These are phyloP conservation scores for Aspergillus vadensis DNA, from an alignment of 2,329 filamentous ascomycete species.

Conservation along the genomic window DNA sequence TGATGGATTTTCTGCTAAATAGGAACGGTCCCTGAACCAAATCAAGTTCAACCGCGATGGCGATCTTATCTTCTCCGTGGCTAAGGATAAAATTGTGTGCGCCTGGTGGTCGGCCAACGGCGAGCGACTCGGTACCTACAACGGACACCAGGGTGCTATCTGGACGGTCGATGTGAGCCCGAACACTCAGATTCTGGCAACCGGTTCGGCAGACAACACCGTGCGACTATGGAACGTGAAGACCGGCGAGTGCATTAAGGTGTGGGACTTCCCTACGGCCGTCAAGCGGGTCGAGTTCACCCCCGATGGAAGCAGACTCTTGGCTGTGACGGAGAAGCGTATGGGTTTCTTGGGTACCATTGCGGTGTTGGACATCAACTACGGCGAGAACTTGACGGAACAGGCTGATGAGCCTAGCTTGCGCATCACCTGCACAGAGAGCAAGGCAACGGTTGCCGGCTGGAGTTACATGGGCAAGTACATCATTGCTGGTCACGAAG, in stretches of 20 bases:
- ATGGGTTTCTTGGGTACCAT: slow-evolving; percentile 96
- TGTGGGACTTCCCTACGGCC: slow-evolving; percentile 95
- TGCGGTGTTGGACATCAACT: slow-evolving; percentile 84
- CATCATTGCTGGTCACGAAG: slow-evolving; percentile 97
- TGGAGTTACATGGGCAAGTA: slow-evolving; percentile 94
- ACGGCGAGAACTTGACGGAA: slow-evolving; percentile 72
- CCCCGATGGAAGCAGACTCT: slow-evolving; percentile 84
- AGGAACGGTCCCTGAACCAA: slow-evolving; percentile 92
- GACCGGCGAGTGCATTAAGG: slow-evolving; percentile 89
- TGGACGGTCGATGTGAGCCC: slow-evolving; percentile 98
- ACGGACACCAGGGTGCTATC: slow-evolving; percentile 94
- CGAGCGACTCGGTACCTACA: slow-evolving; percentile 94
- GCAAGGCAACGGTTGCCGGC: slow-evolving; percentile 95
- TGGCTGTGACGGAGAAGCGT: slow-evolving; percentile 97
- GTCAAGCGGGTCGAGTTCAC: slow-evolving; percentile 98
- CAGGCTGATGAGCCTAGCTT: slow-evolving; percentile 81
- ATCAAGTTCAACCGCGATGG: slow-evolving; percentile 95
- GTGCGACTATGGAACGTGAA: slow-evolving; percentile 96
- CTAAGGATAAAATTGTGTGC: slow-evolving; percentile 96
- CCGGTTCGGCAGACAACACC: slow-evolving; percentile 96
- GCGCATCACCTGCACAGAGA: slow-evolving; percentile 90
- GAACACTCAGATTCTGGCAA: slow-evolving; percentile 86
- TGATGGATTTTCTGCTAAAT: slow-evolving; percentile 7
- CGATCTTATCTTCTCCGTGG: slow-evolving; percentile 92
- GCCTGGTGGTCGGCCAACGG: slow-evolving; percentile 98